Conservation (phyloP, 768 basidiomycete genomes). For the Neoboletus subvelutipes region DNA sequence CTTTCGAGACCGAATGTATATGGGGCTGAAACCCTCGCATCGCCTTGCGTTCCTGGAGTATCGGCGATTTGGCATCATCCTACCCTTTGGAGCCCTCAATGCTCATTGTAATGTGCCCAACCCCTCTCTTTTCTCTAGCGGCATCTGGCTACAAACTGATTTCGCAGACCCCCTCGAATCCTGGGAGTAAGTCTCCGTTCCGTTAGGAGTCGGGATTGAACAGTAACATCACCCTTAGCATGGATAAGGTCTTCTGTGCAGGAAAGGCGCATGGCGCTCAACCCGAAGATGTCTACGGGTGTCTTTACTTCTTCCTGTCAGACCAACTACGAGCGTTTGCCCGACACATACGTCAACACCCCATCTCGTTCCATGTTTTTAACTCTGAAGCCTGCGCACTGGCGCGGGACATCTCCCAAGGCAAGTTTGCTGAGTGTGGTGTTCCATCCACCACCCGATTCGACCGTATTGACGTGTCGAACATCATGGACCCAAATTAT, state of each 20-base stretch:
- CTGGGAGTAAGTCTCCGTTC: conserved; percentile 43
- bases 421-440: conserved; percentile 12
- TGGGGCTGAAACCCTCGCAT: conserved; percentile 42
- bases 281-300: conserved; percentile 48
- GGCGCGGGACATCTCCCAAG: conserved; percentile 35
- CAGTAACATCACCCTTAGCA: conserved; percentile 25
- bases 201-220: not conserved
- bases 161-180: conserved; percentile 46
- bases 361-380: conserved; percentile 35
- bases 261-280: conserved; percentile 41
- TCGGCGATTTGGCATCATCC: conserved; percentile 42
- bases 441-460: conserved; percentile 33
- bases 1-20: conserved; percentile 41
- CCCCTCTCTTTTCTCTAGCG: conserved; percentile 45
- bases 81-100: conserved; percentile 47
- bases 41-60: conserved; percentile 43
- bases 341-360: conserved; percentile 33
- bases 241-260: conserved; percentile 38
- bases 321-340: conserved; percentile 41
- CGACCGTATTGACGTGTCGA: conserved; percentile 50
- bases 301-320: conserved; percentile 47
- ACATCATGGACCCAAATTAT: conserved; percentile 45
- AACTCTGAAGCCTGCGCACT: conserved; percentile 42
- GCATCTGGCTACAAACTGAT: conserved; percentile 44
- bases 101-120: conserved; percentile 44